Conservation (phyloP, 2,329 filamentous ascomycete species). For the Pestalotiopsis sp. region DNA sequence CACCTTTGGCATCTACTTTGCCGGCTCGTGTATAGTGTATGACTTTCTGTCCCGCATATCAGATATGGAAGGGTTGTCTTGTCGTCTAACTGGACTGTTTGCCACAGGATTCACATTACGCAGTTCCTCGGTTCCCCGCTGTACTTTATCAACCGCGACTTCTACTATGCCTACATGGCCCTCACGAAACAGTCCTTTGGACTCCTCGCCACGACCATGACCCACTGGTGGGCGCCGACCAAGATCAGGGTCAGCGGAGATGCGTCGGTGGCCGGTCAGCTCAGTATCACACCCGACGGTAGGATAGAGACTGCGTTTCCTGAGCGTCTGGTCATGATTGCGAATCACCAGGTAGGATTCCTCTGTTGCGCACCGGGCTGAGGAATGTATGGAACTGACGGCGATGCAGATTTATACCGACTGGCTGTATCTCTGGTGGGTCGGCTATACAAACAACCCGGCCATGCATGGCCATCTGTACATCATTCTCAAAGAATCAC, state of each 20-base stretch:
- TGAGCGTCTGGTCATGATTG: slow-evolving; percentile 78
- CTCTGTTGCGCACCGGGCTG: background rate
- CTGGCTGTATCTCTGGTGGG: slow-evolving; percentile 93
- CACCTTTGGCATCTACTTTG: slow-evolving; percentile 54
- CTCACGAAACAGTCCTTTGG: slow-evolving; percentile 85
- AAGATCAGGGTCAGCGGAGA: slow-evolving; percentile 82
- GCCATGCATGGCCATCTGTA: slow-evolving; percentile 83
- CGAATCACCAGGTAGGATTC: slow-evolving; percentile 73
- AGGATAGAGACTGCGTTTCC: slow-evolving; percentile 78
- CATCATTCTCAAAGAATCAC: slow-evolving; percentile 86
- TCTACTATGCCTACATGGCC: slow-evolving; percentile 85
- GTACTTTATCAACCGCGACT: slow-evolving; percentile 72
- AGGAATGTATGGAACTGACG: background rate
- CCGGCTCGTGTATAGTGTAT: slow-evolving; percentile 48
- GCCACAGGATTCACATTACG: slow-evolving; percentile 61
- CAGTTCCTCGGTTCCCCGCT: slow-evolving; percentile 76
- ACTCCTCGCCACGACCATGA: slow-evolving; percentile 75
- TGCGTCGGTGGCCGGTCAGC: slow-evolving; percentile 73
- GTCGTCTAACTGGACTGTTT: background rate
- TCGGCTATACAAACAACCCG: slow-evolving; percentile 75
- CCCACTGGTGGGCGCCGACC: slow-evolving; percentile 85
- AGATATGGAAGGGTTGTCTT: background rate
- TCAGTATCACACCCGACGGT: slow-evolving; percentile 69
- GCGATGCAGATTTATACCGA: slow-evolving; percentile 71
- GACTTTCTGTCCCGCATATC: slow-evolving; percentile 18